Evolutionary conservation across 352 stramenopile genomes (phyloP).

Genomic region (Poterioochromonas sp.): DNA sequence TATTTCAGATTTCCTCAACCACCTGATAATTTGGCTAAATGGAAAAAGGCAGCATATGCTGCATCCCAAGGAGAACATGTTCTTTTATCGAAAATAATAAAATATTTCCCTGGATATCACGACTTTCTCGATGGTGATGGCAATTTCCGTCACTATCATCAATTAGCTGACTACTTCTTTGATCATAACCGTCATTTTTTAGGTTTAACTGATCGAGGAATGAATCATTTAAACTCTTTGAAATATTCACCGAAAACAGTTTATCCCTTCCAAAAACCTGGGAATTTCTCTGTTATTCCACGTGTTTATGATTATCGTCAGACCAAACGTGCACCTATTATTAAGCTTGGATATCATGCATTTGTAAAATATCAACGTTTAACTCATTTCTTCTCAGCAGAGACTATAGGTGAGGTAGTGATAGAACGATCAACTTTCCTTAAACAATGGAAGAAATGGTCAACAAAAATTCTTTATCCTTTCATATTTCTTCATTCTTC

Average conservation of each 20-base stretch:
- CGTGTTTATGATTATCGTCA: background rate
- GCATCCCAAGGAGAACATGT: background rate
- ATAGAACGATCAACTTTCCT: background rate
- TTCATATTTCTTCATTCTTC: background rate
- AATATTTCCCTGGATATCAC: background rate
- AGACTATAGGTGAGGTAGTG: background rate
- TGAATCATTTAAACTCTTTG: background rate
- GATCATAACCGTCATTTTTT: background rate
- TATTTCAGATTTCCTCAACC: background rate
- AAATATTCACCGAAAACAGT: background rate
- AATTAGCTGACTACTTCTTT: background rate
- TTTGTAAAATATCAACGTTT: background rate
- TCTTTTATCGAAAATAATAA: background rate
- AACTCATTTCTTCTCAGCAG: background rate
- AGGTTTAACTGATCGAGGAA: background rate
- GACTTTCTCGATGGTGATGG: background rate
- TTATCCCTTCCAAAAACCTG: background rate
- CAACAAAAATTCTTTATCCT: background rate
- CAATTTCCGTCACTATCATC: background rate
- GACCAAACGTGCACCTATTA: background rate
- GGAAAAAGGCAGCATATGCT: too few species aligned
- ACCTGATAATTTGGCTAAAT: background rate
- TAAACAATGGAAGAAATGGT: background rate
- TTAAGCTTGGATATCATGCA: background rate
- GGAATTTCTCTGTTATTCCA: background rate